These are phyloP conservation scores for Solanum bulbocastanum DNA, from an alignment of 257 asterid species.

Conservation along the genomic window DNA sequence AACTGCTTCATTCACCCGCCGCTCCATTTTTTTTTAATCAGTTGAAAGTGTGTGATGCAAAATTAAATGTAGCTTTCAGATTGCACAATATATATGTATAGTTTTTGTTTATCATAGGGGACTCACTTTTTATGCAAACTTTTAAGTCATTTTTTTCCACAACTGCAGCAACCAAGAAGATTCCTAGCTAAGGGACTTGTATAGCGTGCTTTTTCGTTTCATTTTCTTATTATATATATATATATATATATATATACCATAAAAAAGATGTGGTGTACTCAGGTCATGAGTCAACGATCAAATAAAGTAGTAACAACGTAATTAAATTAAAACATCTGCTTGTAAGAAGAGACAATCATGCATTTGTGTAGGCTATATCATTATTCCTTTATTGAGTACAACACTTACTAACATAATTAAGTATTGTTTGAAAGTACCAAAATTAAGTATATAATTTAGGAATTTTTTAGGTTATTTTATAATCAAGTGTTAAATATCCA, in stretches of 20 bases:
- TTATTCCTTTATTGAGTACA: background rate
- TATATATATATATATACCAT: no score
- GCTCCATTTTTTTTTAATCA: constrained; percentile 15
- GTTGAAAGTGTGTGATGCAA: background rate
- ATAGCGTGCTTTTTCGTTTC: no score
- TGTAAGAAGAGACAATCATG: background rate
- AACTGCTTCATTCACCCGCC: constrained; percentile 28
- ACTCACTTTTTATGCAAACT: background rate
- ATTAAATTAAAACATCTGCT: background rate
- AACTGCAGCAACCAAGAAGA: background rate
- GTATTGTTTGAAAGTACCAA: background rate
- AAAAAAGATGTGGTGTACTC: background rate
- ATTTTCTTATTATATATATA: no score
- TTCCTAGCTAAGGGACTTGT: background rate
- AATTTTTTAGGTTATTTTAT: background rate
- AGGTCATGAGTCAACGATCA: background rate
- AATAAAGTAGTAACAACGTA: background rate
- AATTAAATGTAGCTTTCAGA: background rate
- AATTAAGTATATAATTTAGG: background rate
- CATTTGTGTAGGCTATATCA: background rate
- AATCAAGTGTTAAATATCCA: background rate
- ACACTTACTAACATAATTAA: background rate
- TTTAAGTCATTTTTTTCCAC: background rate
- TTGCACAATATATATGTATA: no score
- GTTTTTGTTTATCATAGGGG: background rate